Conservation (phyloP, 805 yeast genomes). For the Candida adriatica region DNA sequence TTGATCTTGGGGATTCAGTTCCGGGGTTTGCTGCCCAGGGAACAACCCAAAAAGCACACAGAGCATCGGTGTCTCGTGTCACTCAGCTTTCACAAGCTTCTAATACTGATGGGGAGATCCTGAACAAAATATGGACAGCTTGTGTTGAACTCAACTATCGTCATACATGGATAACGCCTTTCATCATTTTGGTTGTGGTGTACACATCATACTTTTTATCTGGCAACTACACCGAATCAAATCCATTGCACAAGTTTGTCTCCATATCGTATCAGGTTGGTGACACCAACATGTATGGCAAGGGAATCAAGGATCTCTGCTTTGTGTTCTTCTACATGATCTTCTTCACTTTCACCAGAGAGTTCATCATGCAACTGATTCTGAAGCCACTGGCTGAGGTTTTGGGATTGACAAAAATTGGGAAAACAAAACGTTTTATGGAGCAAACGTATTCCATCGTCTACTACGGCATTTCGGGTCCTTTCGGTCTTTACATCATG, state of each 20-base stretch:
- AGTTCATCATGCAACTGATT: slow-evolving; percentile 78
- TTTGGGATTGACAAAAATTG: slow-evolving; percentile 40
- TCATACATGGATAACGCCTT: slow-evolving; percentile 69
- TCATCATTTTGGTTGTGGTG: slow-evolving; percentile 37
- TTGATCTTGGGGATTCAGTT: slow-evolving; percentile 69
- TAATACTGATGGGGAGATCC: slow-evolving; percentile 44
- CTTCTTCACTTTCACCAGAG: slow-evolving; percentile 85
- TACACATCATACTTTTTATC: slow-evolving; percentile 44
- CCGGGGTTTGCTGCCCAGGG: slow-evolving; percentile 64
- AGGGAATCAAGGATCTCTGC: slow-evolving; percentile 76
- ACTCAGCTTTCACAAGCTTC: slow-evolving; percentile 26
- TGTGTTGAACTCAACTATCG: slow-evolving; percentile 50
- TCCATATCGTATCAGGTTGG: slow-evolving; percentile 57
- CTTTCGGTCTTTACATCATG: slow-evolving; percentile 89
- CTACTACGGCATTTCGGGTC: slow-evolving; percentile 77
- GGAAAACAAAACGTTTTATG: slow-evolving; percentile 73
- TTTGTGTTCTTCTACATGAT: slow-evolving; percentile 78
- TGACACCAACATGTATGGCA: slow-evolving; percentile 69
- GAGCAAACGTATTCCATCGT: slow-evolving; percentile 86
- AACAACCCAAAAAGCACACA: slow-evolving; percentile 36
- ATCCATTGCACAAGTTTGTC: slow-evolving; percentile 58
- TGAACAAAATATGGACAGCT: slow-evolving; percentile 48
- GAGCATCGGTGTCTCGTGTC: slow-evolving; percentile 31
- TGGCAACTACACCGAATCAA: slow-evolving; percentile 49
- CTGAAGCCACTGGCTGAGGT: slow-evolving; percentile 63